A percentile compares a stretch with the other conserved stretches of the same genome.
Conservation (phyloP, 176 grass and related monocot genomes). For the Rhynchospora pubera region DNA sequence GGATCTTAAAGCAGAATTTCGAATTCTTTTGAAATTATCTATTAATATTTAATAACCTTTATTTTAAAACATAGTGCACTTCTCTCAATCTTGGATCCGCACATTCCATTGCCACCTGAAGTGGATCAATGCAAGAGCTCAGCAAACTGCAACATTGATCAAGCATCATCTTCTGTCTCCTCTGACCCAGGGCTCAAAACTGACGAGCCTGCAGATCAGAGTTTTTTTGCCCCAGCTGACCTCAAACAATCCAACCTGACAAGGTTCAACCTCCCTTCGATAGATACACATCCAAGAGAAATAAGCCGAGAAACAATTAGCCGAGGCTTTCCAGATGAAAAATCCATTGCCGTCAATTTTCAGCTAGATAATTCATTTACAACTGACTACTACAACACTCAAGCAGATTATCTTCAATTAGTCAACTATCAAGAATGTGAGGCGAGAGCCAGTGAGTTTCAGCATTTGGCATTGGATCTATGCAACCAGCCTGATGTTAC, state of each 20-base stretch:
- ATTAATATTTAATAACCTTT: background rate
- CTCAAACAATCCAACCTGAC: conserved; percentile 55
- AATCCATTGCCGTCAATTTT: conserved; percentile 29
- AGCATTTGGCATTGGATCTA: conserved; percentile 64
- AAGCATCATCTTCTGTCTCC: conserved; percentile 40
- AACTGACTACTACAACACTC: conserved; percentile 63
- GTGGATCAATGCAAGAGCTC: conserved; percentile 71
- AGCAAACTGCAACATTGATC: conserved; percentile 33
- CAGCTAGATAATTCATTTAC: conserved; percentile 53
- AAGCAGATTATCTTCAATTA: conserved; percentile 82
- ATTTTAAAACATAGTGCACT: conserved; percentile 49
- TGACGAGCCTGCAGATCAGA: conserved; percentile 46
- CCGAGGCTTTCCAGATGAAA: conserved; percentile 33
- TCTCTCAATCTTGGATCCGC: conserved; percentile 77
- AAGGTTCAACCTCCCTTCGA: conserved; percentile 31
- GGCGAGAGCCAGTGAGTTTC: conserved; percentile 72
- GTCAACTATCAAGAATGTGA: conserved; percentile 61
- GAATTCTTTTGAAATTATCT: background rate
- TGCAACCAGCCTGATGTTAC: conserved; percentile 54
- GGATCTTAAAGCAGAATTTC: background rate
- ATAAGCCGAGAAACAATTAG: conserved; percentile 27
- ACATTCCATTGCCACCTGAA: conserved; percentile 64
- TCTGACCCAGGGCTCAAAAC: conserved; percentile 30
- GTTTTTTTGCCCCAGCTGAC: conserved; percentile 67
- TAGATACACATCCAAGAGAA: conserved; percentile 31